A percentile compares a stretch with the other conserved stretches of the same genome.
phyloP scores from a whole-genome alignment of 2,329 filamentous ascomycete genomes.

The Fonsecaea monophora region DNA sequence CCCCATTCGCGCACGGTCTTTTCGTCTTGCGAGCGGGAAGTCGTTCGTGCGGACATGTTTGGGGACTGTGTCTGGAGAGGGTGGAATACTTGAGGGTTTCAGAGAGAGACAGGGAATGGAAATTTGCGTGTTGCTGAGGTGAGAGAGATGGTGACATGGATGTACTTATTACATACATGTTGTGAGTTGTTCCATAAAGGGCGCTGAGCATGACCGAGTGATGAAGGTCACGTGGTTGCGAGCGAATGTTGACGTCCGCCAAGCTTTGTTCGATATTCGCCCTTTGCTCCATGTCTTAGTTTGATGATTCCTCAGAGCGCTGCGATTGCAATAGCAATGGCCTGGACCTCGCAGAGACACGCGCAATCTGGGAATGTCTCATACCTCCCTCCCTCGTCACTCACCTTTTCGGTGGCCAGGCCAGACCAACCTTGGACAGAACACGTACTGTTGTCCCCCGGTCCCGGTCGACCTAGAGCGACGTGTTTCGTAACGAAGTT shows the following conservation, averaged over 20 bases:
- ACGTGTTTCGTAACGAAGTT: not conserved
- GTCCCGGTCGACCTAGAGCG: not conserved
- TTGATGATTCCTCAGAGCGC: too few relatives aligned
- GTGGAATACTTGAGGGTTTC: slow-evolving; percentile 3
- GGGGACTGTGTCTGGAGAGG: not conserved
- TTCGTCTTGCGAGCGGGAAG: slow-evolving; percentile 57
- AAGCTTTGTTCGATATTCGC: slow-evolving; percentile 7
- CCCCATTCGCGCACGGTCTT: slow-evolving; percentile 64
- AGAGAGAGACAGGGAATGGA: not conserved
- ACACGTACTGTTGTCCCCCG: not conserved
- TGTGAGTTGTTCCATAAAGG: not conserved
- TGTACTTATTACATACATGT: not conserved
- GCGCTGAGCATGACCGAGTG: too few relatives aligned
- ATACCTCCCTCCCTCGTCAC: slow-evolving; percentile 12
- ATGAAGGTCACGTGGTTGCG: too few relatives aligned
- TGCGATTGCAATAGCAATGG: not conserved
- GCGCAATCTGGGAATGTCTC: slow-evolving; percentile 7
- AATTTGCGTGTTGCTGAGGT: not conserved
- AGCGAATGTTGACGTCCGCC: slow-evolving; percentile 2
- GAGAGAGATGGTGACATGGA: not conserved
- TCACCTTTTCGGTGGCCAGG: not conserved
- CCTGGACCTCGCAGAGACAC: not conserved
- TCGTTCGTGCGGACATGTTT: slow-evolving; percentile 23
- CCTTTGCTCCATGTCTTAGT: not conserved
- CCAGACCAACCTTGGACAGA: not conserved